These are phyloP conservation scores for Cucurbita moschata DNA, from an alignment of 306 rosid species.

Conservation along the genomic window DNA sequence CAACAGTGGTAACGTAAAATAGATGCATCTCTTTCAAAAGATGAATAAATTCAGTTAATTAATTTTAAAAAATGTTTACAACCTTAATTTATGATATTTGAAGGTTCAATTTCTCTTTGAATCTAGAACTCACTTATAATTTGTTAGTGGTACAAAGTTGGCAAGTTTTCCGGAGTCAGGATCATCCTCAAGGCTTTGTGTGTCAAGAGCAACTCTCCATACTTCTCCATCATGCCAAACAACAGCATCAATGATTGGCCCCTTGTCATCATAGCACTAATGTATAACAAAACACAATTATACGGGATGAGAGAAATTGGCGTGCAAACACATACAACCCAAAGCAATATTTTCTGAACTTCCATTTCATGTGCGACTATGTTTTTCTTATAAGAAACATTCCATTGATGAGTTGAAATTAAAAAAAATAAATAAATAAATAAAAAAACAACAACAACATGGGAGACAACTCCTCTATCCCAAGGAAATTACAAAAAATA, in stretches of 20 bases:
- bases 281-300: conserved; percentile 8
- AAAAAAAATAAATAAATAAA: too few species aligned
- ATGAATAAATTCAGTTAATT: neutral
- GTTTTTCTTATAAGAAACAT: too few species aligned
- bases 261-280: conserved; percentile 82
- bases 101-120: conserved; percentile 3
- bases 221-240: conserved; percentile 96
- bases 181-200: conserved; percentile 74
- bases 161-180: conserved; percentile 69
- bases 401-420: too few species aligned
- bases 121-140: conserved; percentile 51
- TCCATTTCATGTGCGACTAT: too few species aligned
- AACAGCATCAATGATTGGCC: conserved; percentile 83
- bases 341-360: too few species aligned
- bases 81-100: neutral
- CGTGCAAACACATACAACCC: too few species aligned
- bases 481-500: too few species aligned
- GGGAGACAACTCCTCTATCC: too few species aligned
- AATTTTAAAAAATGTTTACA: neutral
- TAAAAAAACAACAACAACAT: too few species aligned
- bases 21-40: neutral
- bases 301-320: neutral
- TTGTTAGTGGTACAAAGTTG: conserved; percentile 64
- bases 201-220: conserved; percentile 94
- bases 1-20: neutral